phyloP scores from a whole-genome alignment of 345 rosid species.

The Gossypium thurberi region DNA sequence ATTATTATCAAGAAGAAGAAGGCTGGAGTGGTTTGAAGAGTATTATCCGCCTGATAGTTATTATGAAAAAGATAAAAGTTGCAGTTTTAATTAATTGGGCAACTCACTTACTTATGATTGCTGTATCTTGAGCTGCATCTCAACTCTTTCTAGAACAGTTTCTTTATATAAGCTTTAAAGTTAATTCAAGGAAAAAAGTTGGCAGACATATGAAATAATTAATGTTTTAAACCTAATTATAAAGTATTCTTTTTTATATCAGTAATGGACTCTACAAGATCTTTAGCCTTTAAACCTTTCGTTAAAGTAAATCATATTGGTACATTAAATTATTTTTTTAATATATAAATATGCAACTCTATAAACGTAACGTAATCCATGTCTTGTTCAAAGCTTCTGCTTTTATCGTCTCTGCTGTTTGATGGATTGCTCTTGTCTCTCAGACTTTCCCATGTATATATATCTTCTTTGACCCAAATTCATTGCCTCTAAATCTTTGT shows the following conservation, averaged over 20 bases:
- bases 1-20: too few species aligned
- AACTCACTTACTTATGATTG: too few species aligned
- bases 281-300: not conserved
- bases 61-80: too few species aligned
- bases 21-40: rapidly evolving
- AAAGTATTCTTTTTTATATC: too few species aligned
- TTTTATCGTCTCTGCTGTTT: not conserved
- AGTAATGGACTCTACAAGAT: not conserved
- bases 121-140: not conserved
- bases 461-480: not conserved
- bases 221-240: not conserved
- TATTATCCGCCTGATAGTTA: too few species aligned
- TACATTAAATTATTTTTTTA: not conserved
- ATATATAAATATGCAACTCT: constrained; percentile 4
- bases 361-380: constrained; percentile 6
- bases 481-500: not conserved
- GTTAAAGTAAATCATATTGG: not conserved
- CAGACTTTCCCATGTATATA: not conserved
- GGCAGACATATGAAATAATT: not conserved
- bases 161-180: not conserved
- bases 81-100: too few species aligned
- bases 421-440: not conserved
- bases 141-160: not conserved
- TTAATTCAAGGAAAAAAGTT: not conserved
- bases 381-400: constrained; percentile 8